Evolutionary conservation across 106 monocot species (phyloP).

Genomic region (Xerophyta viscosa): DNA sequence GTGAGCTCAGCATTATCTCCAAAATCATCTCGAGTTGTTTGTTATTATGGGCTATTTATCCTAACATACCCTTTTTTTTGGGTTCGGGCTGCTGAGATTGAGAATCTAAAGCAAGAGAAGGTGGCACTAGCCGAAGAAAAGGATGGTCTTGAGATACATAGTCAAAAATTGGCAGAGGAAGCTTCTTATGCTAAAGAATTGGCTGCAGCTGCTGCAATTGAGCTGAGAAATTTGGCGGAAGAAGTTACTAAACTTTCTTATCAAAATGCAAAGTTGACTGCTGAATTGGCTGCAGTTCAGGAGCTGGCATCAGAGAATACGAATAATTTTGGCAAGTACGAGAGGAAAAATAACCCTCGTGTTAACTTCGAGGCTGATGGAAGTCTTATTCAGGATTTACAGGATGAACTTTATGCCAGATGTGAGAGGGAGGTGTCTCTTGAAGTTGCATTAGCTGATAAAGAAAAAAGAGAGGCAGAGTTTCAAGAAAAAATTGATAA

Average conservation of each 20-base stretch:
- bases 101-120: conserved; percentile 84
- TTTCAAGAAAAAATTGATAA: conserved; percentile 56
- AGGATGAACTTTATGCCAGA: conserved; percentile 48
- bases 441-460: conserved; percentile 51
- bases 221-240: conserved; percentile 91
- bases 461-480: conserved; percentile 48
- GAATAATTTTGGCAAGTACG: conserved; percentile 12
- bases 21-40: not conserved
- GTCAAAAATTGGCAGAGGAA: conserved; percentile 87
- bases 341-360: conserved; percentile 14
- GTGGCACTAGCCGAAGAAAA: conserved; percentile 74
- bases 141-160: conserved; percentile 80
- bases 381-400: conserved; percentile 46
- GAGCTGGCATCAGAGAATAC: conserved; percentile 23
- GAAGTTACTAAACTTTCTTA: conserved; percentile 94
- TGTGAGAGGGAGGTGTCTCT: conserved; percentile 61
- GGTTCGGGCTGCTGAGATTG: conserved; percentile 83
- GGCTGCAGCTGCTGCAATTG: conserved; percentile 91
- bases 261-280: conserved; percentile 70
- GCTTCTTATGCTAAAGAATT: conserved; percentile 96
- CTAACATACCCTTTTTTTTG: conserved; percentile 1
- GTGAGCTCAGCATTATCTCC: conserved; percentile 15
- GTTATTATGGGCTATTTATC: not conserved
- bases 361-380: conserved; percentile 16
- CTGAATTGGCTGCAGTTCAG: conserved; percentile 41